These are phyloP conservation scores for Russula emetica DNA, from an alignment of 768 basidiomycete species.

Conservation along the genomic window DNA sequence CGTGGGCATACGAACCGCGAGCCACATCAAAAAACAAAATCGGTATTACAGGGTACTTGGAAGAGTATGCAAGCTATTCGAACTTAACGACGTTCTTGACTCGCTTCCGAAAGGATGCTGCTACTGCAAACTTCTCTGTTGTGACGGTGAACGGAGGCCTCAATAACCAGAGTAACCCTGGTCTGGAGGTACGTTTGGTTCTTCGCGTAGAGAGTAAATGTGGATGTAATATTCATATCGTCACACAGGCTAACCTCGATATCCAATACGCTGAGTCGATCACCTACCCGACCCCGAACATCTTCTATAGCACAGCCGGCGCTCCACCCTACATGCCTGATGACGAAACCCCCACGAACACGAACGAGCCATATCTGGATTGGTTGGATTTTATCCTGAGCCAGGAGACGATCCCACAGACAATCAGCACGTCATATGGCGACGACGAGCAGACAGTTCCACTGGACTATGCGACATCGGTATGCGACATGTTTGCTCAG, in stretches of 20 bases:
- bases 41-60: slow-evolving; percentile 44
- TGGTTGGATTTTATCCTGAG: slow-evolving; percentile 54
- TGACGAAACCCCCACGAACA: slow-evolving; percentile 39
- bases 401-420: slow-evolving; percentile 49
- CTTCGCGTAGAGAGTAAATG: no score
- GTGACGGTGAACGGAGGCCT: slow-evolving; percentile 1
- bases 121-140: neutral
- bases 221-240: neutral
- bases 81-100: slow-evolving; percentile 46
- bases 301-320: slow-evolving; percentile 63
- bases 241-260: slow-evolving; percentile 35
- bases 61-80: slow-evolving; percentile 47
- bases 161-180: slow-evolving; percentile 41
- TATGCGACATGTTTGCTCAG: slow-evolving; percentile 60
- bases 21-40: slow-evolving; percentile 33
- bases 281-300: slow-evolving; percentile 52
- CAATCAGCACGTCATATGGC: slow-evolving; percentile 59
- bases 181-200: slow-evolving; percentile 44
- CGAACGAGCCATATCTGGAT: slow-evolving; percentile 62
- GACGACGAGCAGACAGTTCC: slow-evolving; percentile 57
- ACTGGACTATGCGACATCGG: slow-evolving; percentile 51
- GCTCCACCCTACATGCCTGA: slow-evolving; percentile 59
- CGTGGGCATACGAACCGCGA: slow-evolving; percentile 32
- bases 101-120: neutral
- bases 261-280: slow-evolving; percentile 38